phyloP scores from a whole-genome alignment of 495 filamentous ascomycete species.

The Penicillium silybi region DNA sequence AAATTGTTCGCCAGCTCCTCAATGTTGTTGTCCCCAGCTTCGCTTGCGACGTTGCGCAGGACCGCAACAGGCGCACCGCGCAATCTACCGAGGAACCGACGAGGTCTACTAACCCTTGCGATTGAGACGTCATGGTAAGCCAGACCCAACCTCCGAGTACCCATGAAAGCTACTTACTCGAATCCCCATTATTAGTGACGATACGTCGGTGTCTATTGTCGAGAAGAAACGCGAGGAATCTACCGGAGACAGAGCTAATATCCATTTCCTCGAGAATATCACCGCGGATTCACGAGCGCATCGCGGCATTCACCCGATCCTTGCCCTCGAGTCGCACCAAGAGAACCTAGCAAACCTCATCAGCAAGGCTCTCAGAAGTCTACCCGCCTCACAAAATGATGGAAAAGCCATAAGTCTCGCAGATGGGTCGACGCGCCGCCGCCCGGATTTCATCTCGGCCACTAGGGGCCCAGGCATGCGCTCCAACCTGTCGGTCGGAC shows the following conservation, averaged over 20 bases:
- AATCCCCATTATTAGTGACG: conserved; percentile 57
- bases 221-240: conserved; percentile 43
- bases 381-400: conserved; percentile 40
- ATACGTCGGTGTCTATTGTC: conserved; percentile 87
- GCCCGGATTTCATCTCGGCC: conserved; percentile 77
- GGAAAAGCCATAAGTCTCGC: conserved; percentile 15
- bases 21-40: conserved; percentile 28
- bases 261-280: conserved; percentile 78
- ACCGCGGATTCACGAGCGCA: conserved; percentile 70
- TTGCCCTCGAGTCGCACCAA: conserved; percentile 70
- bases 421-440: conserved; percentile 33
- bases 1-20: background rate
- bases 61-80: conserved; percentile 7
- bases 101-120: conserved; percentile 67
- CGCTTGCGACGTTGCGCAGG: conserved; percentile 21
- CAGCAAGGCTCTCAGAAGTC: conserved; percentile 52
- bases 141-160: background rate
- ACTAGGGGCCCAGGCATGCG: conserved; percentile 90
- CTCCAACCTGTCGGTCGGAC: conserved; percentile 64
- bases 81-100: conserved; percentile 15
- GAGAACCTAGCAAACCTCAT: conserved; percentile 62
- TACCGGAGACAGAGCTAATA: conserved; percentile 35
- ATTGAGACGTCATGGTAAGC: conserved; percentile 87
- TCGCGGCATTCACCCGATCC: conserved; percentile 73
- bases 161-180: conserved; percentile 8